Conservation (phyloP, 2,329 filamentous ascomycete species). For the Cyphellophora europaea region DNA sequence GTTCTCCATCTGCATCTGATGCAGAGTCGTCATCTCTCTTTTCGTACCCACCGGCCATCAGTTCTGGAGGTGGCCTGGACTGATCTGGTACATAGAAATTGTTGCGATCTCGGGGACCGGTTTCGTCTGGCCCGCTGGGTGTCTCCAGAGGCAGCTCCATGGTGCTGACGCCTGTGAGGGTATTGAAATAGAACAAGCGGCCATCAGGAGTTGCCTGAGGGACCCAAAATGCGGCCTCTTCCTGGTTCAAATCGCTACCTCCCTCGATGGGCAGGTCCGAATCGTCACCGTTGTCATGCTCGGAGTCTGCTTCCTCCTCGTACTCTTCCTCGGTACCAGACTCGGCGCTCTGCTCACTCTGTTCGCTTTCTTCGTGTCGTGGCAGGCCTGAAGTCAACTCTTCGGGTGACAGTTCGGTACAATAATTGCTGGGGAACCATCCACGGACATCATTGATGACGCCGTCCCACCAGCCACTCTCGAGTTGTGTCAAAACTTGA, state of each 20-base stretch:
- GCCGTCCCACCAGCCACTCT: conserved; percentile 99
- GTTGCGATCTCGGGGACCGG: conserved; percentile 76
- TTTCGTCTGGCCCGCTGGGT: conserved; percentile 69
- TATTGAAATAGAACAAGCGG: conserved; percentile 95
- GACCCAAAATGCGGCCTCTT: conserved; percentile 95
- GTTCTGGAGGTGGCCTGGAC: conserved; percentile 78
- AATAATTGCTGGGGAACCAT: conserved; percentile 99
- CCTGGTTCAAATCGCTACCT: conserved; percentile 54
- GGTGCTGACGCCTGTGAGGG: conserved; percentile 86
- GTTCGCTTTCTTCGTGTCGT: conserved; percentile 42
- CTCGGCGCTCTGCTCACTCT: conserved; percentile 41
- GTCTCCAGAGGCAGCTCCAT: conserved; percentile 93
- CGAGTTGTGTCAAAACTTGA: conserved; percentile 93
- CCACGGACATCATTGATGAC: conserved; percentile 93
- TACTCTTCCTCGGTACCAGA: conserved; percentile 51
- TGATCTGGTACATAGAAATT: conserved; percentile 83
- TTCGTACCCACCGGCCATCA: conserved; percentile 78
- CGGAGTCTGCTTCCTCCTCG: conserved; percentile 59
- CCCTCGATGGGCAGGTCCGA: conserved; percentile 61
- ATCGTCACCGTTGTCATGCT: conserved; percentile 55
- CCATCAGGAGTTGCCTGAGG: conserved; percentile 93
- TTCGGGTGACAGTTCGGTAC: conserved; percentile 71
- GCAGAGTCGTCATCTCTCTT: conserved; percentile 92
- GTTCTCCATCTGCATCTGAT: conserved; percentile 73
- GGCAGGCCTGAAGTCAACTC: conserved; percentile 54